These are phyloP conservation scores for Exophiala spinifera DNA, from an alignment of 2,329 filamentous ascomycete genomes.

Conservation along the genomic window DNA sequence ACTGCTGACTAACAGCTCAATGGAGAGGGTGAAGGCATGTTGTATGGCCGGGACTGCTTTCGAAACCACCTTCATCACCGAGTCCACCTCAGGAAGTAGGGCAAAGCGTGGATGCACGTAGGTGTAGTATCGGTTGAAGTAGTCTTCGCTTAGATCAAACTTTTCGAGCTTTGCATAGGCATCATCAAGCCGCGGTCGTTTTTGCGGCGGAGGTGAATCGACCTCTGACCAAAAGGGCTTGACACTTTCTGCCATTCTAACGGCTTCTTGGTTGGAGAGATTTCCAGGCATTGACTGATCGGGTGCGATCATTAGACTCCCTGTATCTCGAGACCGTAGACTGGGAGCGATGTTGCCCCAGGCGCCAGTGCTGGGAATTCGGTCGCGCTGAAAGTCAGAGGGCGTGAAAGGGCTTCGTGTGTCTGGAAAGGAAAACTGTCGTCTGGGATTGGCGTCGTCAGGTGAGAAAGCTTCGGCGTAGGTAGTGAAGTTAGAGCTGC, in stretches of 20 bases:
- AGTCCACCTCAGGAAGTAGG: conserved; percentile 21
- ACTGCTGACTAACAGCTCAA: conserved; percentile 12
- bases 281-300: conserved; percentile 20
- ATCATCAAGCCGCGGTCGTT: conserved; percentile 14
- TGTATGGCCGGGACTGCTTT: conserved; percentile 1
- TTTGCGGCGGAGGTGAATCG: conserved; percentile 16
- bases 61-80: conserved; percentile 9
- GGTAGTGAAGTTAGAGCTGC: conserved; percentile 4
- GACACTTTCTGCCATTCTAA: conserved; percentile 2
- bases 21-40: conserved; percentile 13
- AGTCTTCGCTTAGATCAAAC: conserved; percentile 5
- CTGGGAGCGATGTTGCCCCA: conserved; percentile 11
- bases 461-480: conserved; percentile 48
- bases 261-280: conserved; percentile 1
- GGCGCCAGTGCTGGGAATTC: conserved; percentile 22
- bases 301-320: conserved; percentile 28
- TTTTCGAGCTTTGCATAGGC: conserved; percentile 3
- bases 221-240: conserved; percentile 11
- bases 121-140: conserved; percentile 23
- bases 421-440: conserved; percentile 46
- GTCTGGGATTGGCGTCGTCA: conserved; percentile 42
- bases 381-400: conserved; percentile 21
- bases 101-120: conserved; percentile 24
- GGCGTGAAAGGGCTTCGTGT: conserved; percentile 35
- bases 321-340: conserved; percentile 14